Percentiles rank a stretch among this genome's conserved stretches.
Evolutionary conservation across 768 basidiomycete genomes (phyloP).

Genomic region (Paxillus involutus): DNA sequence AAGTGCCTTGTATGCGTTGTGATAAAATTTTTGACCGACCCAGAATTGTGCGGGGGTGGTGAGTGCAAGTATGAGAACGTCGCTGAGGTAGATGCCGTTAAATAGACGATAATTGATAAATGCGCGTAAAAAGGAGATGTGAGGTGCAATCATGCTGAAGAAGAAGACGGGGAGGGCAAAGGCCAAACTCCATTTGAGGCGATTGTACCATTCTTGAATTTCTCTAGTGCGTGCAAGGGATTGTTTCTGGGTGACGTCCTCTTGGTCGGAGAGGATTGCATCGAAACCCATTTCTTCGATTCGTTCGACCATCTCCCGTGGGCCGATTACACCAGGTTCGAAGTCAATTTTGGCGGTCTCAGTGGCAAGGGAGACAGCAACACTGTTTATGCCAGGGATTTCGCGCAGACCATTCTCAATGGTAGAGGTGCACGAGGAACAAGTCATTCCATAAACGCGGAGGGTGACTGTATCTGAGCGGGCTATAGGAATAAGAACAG

Average conservation of each 20-base stretch:
- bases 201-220: constrained; percentile 82
- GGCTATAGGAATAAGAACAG: constrained; percentile 66
- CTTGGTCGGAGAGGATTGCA: constrained; percentile 78
- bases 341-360: constrained; percentile 76
- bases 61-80: constrained; percentile 70
- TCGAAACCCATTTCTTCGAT: constrained; percentile 91
- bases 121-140: constrained; percentile 56
- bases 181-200: constrained; percentile 68
- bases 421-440: constrained; percentile 75
- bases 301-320: constrained; percentile 85
- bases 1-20: constrained; percentile 86
- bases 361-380: constrained; percentile 73
- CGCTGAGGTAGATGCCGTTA: constrained; percentile 77
- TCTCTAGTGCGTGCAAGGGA: constrained; percentile 90
- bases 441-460: constrained; percentile 91
- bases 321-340: constrained; percentile 69
- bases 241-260: constrained; percentile 80
- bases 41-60: constrained; percentile 94
- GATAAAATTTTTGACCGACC: constrained; percentile 86
- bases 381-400: constrained; percentile 72
- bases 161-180: constrained; percentile 97
- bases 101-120: constrained; percentile 53
- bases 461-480: constrained; percentile 70
- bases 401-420: constrained; percentile 68
- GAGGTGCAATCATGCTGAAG: constrained; percentile 80